phyloP scores from a whole-genome alignment of 805 yeast species.

The Clavispora fructus region DNA sequence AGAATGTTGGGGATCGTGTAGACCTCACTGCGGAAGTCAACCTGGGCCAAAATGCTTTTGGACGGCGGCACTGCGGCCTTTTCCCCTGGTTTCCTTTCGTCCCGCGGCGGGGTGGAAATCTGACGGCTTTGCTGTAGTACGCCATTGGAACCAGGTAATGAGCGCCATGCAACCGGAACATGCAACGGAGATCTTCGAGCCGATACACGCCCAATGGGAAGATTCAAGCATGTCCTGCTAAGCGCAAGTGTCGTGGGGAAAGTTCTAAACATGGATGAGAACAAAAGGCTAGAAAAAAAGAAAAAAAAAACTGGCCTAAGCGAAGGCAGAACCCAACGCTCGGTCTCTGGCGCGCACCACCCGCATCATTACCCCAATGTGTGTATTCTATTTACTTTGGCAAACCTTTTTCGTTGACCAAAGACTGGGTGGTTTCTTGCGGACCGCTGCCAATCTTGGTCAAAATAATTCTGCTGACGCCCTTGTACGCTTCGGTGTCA shows the following conservation, averaged over 20 bases:
- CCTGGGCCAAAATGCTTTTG: neutral
- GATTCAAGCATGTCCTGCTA: neutral
- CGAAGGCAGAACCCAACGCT: too few species aligned
- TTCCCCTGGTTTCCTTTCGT: neutral
- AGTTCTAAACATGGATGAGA: neutral
- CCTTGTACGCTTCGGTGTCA: conserved; percentile 52
- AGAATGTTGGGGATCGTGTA: conserved; percentile 84
- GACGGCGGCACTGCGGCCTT: neutral
- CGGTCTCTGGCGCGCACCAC: neutral
- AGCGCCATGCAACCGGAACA: neutral
- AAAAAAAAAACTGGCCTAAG: neutral
- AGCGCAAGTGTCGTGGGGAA: neutral
- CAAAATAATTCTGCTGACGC: conserved; percentile 78
- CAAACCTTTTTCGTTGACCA: conserved; percentile 55
- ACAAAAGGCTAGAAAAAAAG: neutral
- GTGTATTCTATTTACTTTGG: conserved; percentile 39
- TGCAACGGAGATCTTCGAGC: neutral
- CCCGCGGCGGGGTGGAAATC: neutral
- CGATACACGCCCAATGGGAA: neutral
- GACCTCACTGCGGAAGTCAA: conserved; percentile 27
- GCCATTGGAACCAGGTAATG: neutral
- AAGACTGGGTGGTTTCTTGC: conserved; percentile 47
- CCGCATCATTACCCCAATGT: neutral
- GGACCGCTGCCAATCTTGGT: conserved; percentile 92
- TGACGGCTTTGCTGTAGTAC: neutral